phyloP scores from a whole-genome alignment of 345 rosid genomes.

The Orychophragmus violaceus region DNA sequence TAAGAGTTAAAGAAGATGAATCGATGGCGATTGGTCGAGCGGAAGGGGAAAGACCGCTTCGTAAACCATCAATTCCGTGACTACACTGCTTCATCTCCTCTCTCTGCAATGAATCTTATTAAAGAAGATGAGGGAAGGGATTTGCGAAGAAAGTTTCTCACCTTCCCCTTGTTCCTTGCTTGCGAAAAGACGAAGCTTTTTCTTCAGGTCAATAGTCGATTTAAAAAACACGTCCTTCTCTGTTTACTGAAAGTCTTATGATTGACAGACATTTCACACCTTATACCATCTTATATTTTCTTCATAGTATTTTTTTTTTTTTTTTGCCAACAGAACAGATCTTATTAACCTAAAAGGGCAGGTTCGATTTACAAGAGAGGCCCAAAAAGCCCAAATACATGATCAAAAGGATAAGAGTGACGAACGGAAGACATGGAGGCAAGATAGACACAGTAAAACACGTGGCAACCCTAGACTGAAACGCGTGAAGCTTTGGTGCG shows the following conservation, averaged over 20 bases:
- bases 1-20: constrained; percentile 7
- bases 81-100: constrained; percentile 24
- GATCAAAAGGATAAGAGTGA: no score
- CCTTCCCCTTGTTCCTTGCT: constrained; percentile 23
- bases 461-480: no score
- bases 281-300: background rate
- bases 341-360: no score
- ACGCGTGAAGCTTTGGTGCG: no score
- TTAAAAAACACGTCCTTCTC: background rate
- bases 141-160: constrained; percentile 3
- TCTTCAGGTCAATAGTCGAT: constrained; percentile 17
- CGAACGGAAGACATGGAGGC: no score
- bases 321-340: no score
- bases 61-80: constrained; percentile 2
- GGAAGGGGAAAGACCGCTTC: constrained; percentile 32
- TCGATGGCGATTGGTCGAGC: background rate
- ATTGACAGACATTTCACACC: no score
- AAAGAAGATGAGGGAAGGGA: constrained; percentile 20
- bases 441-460: no score
- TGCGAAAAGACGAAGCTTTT: background rate
- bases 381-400: no score
- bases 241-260: no score
- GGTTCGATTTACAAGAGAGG: no score
- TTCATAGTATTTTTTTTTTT: no score
- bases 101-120: background rate